Evolutionary conservation across 768 basidiomycete genomes (phyloP).

Genomic region (Albatrellus ellisii): DNA sequence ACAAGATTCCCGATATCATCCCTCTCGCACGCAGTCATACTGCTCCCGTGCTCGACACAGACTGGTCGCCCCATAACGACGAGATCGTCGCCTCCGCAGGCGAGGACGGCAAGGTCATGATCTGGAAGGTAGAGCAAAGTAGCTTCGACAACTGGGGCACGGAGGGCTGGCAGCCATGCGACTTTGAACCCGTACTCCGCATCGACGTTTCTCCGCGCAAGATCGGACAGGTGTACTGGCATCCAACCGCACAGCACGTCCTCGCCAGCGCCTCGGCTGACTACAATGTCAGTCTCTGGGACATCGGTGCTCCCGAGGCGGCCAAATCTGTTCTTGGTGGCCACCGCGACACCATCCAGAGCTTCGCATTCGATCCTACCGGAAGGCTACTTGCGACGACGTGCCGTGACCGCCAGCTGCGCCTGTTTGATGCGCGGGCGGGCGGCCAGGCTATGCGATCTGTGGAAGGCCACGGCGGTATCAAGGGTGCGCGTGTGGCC

Average conservation of each 20-base stretch:
- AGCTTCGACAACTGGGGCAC: conserved; percentile 76
- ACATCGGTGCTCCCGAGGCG: conserved; percentile 62
- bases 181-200: conserved; percentile 76
- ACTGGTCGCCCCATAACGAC: conserved; percentile 94
- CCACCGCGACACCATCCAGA: conserved; percentile 83
- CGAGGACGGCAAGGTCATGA: conserved; percentile 87
- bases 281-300: conserved; percentile 84
- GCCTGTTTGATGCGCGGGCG: conserved; percentile 82
- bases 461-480: conserved; percentile 81
- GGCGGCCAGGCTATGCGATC: conserved; percentile 73
- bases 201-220: conserved; percentile 76
- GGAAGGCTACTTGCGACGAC: conserved; percentile 83
- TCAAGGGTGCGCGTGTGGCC: conserved; percentile 80
- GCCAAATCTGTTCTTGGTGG: conserved; percentile 50
- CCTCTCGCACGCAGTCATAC: conserved; percentile 85
- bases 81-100: conserved; percentile 80
- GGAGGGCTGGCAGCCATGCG: conserved; percentile 70
- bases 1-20: conserved; percentile 83
- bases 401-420: conserved; percentile 83
- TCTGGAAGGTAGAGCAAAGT: conserved; percentile 70
- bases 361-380: conserved; percentile 66
- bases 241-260: conserved; percentile 81
- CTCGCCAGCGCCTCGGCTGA: conserved; percentile 78
- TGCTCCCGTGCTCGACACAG: conserved; percentile 83
- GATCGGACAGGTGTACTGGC: conserved; percentile 89